Evolutionary conservation across 371 early-diverging fungal genomes (phyloP), one percentile per base, ranked within the genome.

Genomic region (Homolaphlyctis polyrhiza): DNA sequence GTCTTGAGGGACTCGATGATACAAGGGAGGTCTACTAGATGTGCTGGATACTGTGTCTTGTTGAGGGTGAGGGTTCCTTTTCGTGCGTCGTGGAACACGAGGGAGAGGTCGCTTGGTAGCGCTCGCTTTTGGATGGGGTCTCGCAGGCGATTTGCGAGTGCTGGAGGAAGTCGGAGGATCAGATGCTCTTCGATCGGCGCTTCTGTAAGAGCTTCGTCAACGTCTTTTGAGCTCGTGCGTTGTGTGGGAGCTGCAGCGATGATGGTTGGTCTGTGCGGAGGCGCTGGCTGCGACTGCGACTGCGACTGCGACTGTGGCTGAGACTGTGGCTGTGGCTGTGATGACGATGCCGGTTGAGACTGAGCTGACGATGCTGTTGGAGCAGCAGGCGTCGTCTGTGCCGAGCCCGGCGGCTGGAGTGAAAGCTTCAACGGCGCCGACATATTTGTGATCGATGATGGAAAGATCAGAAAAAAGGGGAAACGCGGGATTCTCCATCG

Each of bases 1-100:
- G 96, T 95, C 71, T 97, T 94, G 65, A 96, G 96, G 6, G 97
- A 86, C 75, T 99, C 99, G 28, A 95, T 89, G 62, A 99, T 92
- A 0, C 92, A 94, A 16, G 99, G 99, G 61, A 98, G 71, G 75
- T 95, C 96, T 2, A 96, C 91, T 32, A 98, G 77, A 35, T 79
- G 85, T 21, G 88, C 84, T 14, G 78, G 67, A 58, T 89, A 90
- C 14, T 69, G 69, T 25, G 78, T 47, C n/a, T 81, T 47, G 11
- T 57, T n/a, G n/a, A 14, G 52, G 33, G 18, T 39, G 39, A 39
- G 39, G 11, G 18, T 8, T 18, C 39, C 39, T 8, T 39, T 8
- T 8, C 39, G 39, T 11, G 39, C 39, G 39, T 39, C 39, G 8
- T 8, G 8, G 39, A 8, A 39, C 39, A 39, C 39, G 39, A 8